phyloP scores from a whole-genome alignment of 2,329 filamentous ascomycete species.

The Ceratocystis alfenasii region DNA sequence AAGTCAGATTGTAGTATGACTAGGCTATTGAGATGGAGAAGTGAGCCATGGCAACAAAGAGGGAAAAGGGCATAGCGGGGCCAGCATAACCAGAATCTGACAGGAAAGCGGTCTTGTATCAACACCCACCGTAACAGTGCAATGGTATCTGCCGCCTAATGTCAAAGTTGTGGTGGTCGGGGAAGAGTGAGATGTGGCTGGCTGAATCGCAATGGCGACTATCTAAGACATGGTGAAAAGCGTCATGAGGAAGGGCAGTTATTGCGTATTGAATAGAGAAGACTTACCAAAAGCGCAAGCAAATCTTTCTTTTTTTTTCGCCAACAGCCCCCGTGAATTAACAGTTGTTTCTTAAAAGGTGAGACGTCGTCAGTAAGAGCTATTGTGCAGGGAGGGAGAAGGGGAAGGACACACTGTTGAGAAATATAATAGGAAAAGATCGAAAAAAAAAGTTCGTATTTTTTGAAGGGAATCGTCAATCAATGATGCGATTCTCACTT shows the following conservation, averaged over 20 bases:
- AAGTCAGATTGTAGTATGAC: background rate
- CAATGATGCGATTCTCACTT: background rate
- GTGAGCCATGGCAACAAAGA: too few relatives aligned
- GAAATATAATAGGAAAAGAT: slow-evolving; percentile 4
- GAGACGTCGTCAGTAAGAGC: background rate
- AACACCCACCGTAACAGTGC: background rate
- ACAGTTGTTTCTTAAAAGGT: background rate
- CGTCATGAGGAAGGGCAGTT: background rate
- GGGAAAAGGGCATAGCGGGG: background rate
- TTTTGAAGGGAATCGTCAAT: background rate
- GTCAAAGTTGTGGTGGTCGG: background rate
- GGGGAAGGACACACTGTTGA: slow-evolving; percentile 1
- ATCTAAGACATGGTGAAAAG: background rate
- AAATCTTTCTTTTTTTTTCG: background rate
- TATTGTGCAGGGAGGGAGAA: background rate
- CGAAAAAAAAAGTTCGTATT: background rate
- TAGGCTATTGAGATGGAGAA: background rate
- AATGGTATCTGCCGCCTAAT: background rate
- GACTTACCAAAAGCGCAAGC: background rate
- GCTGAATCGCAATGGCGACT: slow-evolving; percentile 7
- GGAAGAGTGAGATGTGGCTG: background rate
- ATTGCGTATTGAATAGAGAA: background rate
- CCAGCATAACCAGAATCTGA: background rate
- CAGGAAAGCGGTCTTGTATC: background rate
- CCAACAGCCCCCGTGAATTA: background rate